phyloP scores from a whole-genome alignment of 2,329 filamentous ascomycete species.

The Aspergillus unguis region DNA sequence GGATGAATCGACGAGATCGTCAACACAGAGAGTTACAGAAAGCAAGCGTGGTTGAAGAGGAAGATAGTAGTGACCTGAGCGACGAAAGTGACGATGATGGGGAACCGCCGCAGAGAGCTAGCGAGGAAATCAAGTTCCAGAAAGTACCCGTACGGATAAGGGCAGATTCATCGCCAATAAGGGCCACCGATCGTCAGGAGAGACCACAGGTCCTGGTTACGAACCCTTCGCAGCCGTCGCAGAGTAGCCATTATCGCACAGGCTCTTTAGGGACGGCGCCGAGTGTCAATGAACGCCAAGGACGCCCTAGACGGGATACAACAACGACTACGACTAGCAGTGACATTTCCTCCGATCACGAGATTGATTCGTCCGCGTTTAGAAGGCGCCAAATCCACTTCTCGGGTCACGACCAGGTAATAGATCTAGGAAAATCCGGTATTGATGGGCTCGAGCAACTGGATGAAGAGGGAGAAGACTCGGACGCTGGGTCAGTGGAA shows the following conservation, averaged over 20 bases:
- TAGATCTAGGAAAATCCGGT: constrained; percentile 28
- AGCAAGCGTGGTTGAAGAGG: constrained; percentile 56
- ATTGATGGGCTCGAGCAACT: constrained; percentile 31
- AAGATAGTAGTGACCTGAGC: constrained; percentile 64
- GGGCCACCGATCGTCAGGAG: constrained; percentile 48
- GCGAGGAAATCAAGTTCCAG: constrained; percentile 89
- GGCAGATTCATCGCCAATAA: constrained; percentile 82
- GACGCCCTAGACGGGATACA: constrained; percentile 58
- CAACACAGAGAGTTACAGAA: constrained; percentile 51
- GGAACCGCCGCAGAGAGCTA: constrained; percentile 55
- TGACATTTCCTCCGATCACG: constrained; percentile 64
- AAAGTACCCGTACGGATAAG: constrained; percentile 89
- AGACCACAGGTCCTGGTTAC: constrained; percentile 51
- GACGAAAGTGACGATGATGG: constrained; percentile 65
- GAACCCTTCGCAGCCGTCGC: constrained; percentile 52
- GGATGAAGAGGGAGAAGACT: constrained; percentile 45
- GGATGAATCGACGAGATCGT: constrained; percentile 35
- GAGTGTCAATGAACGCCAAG: constrained; percentile 51
- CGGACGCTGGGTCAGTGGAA: constrained; percentile 47
- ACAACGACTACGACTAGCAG: constrained; percentile 64
- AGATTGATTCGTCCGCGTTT: constrained; percentile 53
- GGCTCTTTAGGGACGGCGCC: constrained; percentile 57
- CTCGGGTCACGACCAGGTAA: constrained; percentile 35
- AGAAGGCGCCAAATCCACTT: constrained; percentile 53
- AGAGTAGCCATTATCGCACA: constrained; percentile 48